Evolutionary conservation across 371 early-diverging fungal genomes (phyloP).

Genomic region (Rhizopus microsporus): DNA sequence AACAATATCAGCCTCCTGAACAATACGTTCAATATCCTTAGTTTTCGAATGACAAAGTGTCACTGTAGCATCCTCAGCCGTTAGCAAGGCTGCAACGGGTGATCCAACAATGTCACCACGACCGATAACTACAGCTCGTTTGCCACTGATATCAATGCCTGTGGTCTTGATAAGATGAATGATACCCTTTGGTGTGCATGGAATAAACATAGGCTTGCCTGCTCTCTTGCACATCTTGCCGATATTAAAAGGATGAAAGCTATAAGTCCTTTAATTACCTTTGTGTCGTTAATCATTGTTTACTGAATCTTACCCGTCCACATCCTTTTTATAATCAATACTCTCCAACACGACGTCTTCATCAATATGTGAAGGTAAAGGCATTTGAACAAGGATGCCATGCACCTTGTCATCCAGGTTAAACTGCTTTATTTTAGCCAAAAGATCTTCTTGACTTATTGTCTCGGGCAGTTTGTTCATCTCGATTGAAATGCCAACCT

Average conservation of each 20-base stretch:
- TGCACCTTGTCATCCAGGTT: constrained; percentile 81
- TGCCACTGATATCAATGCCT: constrained; percentile 26
- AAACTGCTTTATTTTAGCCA: constrained; percentile 59
- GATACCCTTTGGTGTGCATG: constrained; percentile 95
- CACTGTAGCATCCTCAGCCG: constrained; percentile 82
- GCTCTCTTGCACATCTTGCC: constrained; percentile 85
- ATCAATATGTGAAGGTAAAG: constrained; percentile 81
- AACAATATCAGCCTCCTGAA: constrained; percentile 82
- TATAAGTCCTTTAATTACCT: constrained; percentile 14
- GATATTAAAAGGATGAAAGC: constrained; percentile 88
- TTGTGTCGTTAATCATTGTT: neutral
- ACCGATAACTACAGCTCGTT: constrained; percentile 89
- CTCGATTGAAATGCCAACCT: constrained; percentile 67
- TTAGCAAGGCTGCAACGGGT: constrained; percentile 83
- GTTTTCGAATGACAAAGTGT: constrained; percentile 92
- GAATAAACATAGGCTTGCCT: constrained; percentile 76
- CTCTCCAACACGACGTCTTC: constrained; percentile 80
- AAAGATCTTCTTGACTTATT: constrained; percentile 51
- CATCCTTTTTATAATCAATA: constrained; percentile 87
- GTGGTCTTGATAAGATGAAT: constrained; percentile 78
- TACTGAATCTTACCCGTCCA: constrained; percentile 80
- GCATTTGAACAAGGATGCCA: constrained; percentile 94
- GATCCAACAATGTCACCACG: constrained; percentile 94
- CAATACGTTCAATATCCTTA: constrained; percentile 66
- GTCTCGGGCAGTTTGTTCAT: constrained; percentile 55